Percentiles rank a stretch among this genome's conserved stretches.
Evolutionary conservation across 306 rosid species (phyloP).

Genomic region (Prunus kanzakura): DNA sequence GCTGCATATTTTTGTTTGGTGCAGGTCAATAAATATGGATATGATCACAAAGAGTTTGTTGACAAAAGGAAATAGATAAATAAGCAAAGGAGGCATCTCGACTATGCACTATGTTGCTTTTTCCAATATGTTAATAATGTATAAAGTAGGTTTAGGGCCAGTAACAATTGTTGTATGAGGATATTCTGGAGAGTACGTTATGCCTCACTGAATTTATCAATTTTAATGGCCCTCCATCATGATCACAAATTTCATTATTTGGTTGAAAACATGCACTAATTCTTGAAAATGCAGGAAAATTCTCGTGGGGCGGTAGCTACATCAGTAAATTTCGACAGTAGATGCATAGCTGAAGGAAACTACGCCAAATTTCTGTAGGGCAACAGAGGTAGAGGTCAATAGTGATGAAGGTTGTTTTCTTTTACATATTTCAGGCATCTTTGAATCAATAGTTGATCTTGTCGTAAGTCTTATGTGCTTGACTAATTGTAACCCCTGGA

Average conservation of each 20-base stretch:
- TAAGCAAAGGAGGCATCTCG: conserved; percentile 9
- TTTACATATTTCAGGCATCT: background rate
- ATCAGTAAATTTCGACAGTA: background rate
- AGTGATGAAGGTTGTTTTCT: conserved; percentile 7
- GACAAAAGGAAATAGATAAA: background rate
- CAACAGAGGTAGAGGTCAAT: conserved; percentile 2
- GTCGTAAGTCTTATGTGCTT: background rate
- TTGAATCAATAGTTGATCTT: background rate
- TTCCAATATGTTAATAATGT: background rate
- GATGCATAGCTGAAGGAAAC: background rate
- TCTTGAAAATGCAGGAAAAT: conserved; percentile 18
- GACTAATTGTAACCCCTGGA: background rate
- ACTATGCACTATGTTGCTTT: background rate
- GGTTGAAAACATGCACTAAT: background rate
- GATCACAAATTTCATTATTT: background rate
- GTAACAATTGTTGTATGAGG: background rate
- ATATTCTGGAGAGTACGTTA: background rate
- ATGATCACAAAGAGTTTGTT: background rate
- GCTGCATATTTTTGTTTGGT: background rate
- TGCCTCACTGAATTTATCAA: background rate
- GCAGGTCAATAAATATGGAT: background rate
- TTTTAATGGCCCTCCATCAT: background rate
- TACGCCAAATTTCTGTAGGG: conserved; percentile 14
- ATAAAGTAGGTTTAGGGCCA: background rate
- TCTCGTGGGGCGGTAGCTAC: background rate